Evolutionary conservation across 2,329 filamentous ascomycete genomes (phyloP).

Genomic region (Botrytis paeoniae): DNA sequence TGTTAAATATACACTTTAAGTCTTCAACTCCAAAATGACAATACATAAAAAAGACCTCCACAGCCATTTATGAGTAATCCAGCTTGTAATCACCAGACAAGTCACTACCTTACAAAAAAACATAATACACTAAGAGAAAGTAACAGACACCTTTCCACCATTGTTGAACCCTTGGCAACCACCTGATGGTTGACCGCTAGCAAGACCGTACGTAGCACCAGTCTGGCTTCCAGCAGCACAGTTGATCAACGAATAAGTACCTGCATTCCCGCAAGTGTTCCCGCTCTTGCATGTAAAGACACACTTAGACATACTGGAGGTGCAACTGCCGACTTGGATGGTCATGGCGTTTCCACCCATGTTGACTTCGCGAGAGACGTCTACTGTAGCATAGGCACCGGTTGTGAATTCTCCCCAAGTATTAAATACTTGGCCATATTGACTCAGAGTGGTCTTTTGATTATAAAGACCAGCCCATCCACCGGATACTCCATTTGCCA

Average conservation of each 20-base stretch:
- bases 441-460: slow-evolving; percentile 12
- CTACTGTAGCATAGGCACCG: slow-evolving; percentile 18
- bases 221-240: slow-evolving; percentile 17
- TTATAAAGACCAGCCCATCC: slow-evolving; percentile 23
- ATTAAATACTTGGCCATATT: slow-evolving; percentile 20
- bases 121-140: background rate
- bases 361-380: slow-evolving; percentile 21
- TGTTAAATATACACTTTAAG: background rate
- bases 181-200: slow-evolving; percentile 7
- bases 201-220: slow-evolving; percentile 7
- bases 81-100: background rate
- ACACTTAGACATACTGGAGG: slow-evolving; percentile 15
- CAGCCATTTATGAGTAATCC: background rate
- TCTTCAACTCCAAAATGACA: background rate
- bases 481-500: slow-evolving; percentile 20
- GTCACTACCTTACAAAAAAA: background rate
- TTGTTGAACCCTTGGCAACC: slow-evolving; percentile 21
- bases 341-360: slow-evolving; percentile 20
- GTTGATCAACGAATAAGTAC: slow-evolving; percentile 10
- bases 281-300: slow-evolving; percentile 12
- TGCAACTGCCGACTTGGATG: slow-evolving; percentile 15
- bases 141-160: slow-evolving; percentile 8
- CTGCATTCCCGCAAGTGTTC: slow-evolving; percentile 1
- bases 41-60: background rate
- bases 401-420: slow-evolving; percentile 25